Evolutionary conservation across 768 basidiomycete species (phyloP), one percentile per base, ranked within the genome.

Genomic region (Collybiopsis luxurians): DNA sequence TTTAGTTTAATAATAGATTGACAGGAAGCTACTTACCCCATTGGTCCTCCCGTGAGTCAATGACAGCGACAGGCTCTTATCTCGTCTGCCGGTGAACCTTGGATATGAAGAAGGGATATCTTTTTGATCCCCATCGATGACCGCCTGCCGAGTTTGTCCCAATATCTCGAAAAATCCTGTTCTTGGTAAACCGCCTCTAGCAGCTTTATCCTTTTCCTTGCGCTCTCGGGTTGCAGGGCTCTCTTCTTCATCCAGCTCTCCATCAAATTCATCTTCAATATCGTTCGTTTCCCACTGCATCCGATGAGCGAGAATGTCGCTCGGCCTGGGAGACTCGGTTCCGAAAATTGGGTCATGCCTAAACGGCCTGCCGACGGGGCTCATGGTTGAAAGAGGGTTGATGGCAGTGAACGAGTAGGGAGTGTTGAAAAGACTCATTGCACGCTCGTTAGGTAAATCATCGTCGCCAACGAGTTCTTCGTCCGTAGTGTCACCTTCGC

Each of bases 381-480:
- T 85, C 65, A 91, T 78, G 7, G 87, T 90, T n/a, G 86, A 89
- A 65, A 86, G 71, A 49, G 89, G 90, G 58, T 91, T 80, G 71
- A 91, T 87, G 11, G 83, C 81, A 26, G 82, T 79, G 57, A 55
- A 55, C n/a, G 38, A 26, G 26, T 75, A 69, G 7, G 90, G 90
- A 61, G 85, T 80, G 63, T 75, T 81, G 75, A 90, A 89, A 44
- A 89, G 75, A 58, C 77, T 74, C 83, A 90, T 87, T 23, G 88
- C 87, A 55, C 83, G 83, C n/a, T 83, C 82, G 55, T 89, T 92
- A 26, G 85, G 87, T 5, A 90, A 74, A 55, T 86, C 84, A 58
- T 84, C 80, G 9, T 83, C 80, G 53, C 87, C 89, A n/a, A 92
- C 85, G 50, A 92, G 83, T 59, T 93, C 90, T 60, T 90, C 88